These are phyloP conservation scores for Diplocarpon mali DNA, from an alignment of 2,329 filamentous ascomycete species.

Conservation along the genomic window DNA sequence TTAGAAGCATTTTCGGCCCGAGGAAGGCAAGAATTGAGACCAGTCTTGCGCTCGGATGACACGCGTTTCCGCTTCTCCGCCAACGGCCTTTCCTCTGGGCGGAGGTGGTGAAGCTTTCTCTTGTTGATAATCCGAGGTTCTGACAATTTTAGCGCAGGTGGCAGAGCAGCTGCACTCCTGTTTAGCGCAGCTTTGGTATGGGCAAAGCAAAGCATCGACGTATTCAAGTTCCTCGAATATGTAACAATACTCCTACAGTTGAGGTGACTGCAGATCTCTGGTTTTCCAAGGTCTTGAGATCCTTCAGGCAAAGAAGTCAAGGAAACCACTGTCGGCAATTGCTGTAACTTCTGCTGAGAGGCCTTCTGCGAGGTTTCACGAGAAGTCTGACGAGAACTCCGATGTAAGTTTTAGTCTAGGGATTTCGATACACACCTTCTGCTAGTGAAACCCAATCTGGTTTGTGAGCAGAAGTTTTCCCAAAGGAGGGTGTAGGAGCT, in stretches of 20 bases:
- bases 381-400: neutral
- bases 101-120: conserved; percentile 14
- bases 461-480: neutral
- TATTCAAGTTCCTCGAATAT: too few relatives aligned
- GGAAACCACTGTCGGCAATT: neutral
- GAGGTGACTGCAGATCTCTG: neutral
- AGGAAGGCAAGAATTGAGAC: too few relatives aligned
- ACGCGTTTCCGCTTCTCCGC: conserved; percentile 9
- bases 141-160: neutral
- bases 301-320: too few relatives aligned
- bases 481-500: too few relatives aligned
- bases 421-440: neutral
- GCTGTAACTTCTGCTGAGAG: too few relatives aligned
- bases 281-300: neutral
- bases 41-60: too few relatives aligned
- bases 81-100: conserved; percentile 14
- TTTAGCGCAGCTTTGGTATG: neutral
- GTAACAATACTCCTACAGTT: neutral
- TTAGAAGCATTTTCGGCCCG: too few relatives aligned
- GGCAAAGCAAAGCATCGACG: neutral
- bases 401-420: too few relatives aligned
- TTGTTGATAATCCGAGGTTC: conserved; percentile 8
- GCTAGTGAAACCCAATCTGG: neutral
- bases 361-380: neutral
- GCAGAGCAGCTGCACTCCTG: neutral